Base-by-base conservation (phyloP, 2,329 filamentous ascomycete species). In the Volutella citrinella region DNA sequence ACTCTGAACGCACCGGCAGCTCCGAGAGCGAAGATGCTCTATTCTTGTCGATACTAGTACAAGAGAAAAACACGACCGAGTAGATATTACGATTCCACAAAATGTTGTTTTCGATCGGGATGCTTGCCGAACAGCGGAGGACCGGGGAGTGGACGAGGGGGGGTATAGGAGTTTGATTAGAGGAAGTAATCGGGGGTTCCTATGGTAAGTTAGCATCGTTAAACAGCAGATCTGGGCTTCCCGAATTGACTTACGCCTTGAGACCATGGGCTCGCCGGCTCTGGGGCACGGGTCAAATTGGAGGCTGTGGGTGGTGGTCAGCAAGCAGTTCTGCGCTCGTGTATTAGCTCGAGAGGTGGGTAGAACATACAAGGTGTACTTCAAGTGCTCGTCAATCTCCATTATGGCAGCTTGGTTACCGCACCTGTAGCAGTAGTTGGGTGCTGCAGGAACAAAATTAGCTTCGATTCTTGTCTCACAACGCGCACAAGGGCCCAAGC, bases 381-480 rank as follows among this genome's bases (percentile, higher is more conserved):
- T 97, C 61, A 98, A 72, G 65, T 97, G 90, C 70, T 98, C 93
- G 51, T 97, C 93, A 65, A 98, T 98, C 69, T 97, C 93, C 93
- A 98, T 98, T 64, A 98, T 97, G n/a, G 93, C 93, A 37, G 93
- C 93, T 68, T 97, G 93, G 68, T 98, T 98, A 60, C 93, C 93
- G 61, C 93, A 98, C 64, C 93, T 81, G 76, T 98, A 97, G 73
- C 91, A 98, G 75, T 98, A 98, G 65, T 91, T 91, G 45, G 86
- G 86, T 34, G 86, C 86, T 81, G 57, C 15, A 15, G 10, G 21
- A 21, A 23, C n/a, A n/a, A n/a, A n/a, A n/a, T n/a, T n/a, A n/a
- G n/a, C n/a, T n/a, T n/a, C n/a, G n/a, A n/a, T n/a, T n/a, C n/a
- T n/a, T n/a, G n/a, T n/a, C n/a, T n/a, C n/a, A n/a, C n/a, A n/a